These are phyloP conservation scores for Eucalyptus erythrocorys DNA, from an alignment of 345 rosid species.

Conservation along the genomic window DNA sequence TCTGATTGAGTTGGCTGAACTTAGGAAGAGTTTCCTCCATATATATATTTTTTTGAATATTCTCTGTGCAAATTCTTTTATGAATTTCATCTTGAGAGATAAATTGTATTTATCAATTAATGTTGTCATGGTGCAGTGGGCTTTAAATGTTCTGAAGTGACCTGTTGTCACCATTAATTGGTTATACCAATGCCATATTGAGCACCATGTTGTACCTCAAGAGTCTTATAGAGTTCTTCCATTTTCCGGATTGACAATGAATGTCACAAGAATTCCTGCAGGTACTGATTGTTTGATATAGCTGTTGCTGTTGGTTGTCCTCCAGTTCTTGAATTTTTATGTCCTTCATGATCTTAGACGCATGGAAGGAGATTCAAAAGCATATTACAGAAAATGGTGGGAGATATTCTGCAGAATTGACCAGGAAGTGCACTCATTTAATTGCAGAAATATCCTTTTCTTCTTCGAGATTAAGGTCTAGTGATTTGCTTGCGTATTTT, in stretches of 20 bases:
- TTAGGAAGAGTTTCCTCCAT: neutral
- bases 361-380: slow-evolving; percentile 65
- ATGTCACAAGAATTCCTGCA: slow-evolving; percentile 65
- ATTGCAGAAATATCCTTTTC: slow-evolving; percentile 78
- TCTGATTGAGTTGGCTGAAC: neutral
- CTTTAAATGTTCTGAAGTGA: slow-evolving; percentile 61
- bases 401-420: slow-evolving; percentile 65
- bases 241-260: slow-evolving; percentile 65
- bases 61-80: neutral
- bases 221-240: slow-evolving; percentile 79
- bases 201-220: slow-evolving; percentile 88
- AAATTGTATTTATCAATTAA: neutral
- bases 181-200: slow-evolving; percentile 76
- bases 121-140: slow-evolving; percentile 51
- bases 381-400: slow-evolving; percentile 63
- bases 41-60: neutral
- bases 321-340: neutral
- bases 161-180: slow-evolving; percentile 39
- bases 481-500: neutral
- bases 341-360: slow-evolving; percentile 29
- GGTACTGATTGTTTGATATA: slow-evolving; percentile 13
- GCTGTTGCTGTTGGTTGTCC: neutral
- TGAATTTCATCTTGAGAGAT: neutral
- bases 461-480: neutral
- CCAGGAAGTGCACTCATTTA: slow-evolving; percentile 79